Base-by-base conservation (phyloP, 371 early-diverging fungal genomes). In the Batrachochytrium dendrobatidis region DNA sequence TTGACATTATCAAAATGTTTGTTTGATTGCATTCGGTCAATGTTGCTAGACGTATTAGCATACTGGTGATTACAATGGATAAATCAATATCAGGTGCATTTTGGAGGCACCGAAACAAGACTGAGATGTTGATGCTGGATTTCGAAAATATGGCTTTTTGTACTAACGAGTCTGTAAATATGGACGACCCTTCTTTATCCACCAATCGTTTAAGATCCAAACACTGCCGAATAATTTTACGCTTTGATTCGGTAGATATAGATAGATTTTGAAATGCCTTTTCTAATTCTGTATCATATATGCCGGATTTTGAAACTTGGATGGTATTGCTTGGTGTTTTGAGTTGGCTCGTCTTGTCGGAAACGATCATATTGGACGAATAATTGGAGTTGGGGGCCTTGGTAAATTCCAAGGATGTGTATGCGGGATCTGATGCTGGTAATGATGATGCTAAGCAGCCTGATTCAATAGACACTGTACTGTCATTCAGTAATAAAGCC, bases 121-220 rank as follows among this genome's bases (percentile, higher is more conserved):
- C 58, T 3, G 57, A 44, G 35, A 72, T 61, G 48, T 71, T 65
- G 2, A 60, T 52, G 10, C 28, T 39, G 4, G 67, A 43, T 26
- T 69, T 68, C 24, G 67, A 60, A 59, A 72, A 75, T 31, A 75
- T 61, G 2, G 58, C 34, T 33, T 65, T 65, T 30, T 72, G 70
- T 6, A 70, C 29, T 6, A 62, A 43, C 1, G 75, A 75, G 7
- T 75, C 75, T 56, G 50, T 44, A 22, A 18, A 61, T 33, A 61
- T 34, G 22, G 49, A 26, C 18, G 17, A 7, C 3, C 67, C 69
- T 39, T 75, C 76, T 39, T 72, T 75, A 43, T 75, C 76, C 25
- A 75, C 30, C 34, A 72, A 46, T 25, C 73, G 44, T 59, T 75
- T 75, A 20, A 75, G 34, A 50, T 72, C 76, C 48, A 72, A 48